These are phyloP conservation scores for Aphanomyces cochlioides DNA, from an alignment of 352 stramenopile genomes.

Conservation along the genomic window DNA sequence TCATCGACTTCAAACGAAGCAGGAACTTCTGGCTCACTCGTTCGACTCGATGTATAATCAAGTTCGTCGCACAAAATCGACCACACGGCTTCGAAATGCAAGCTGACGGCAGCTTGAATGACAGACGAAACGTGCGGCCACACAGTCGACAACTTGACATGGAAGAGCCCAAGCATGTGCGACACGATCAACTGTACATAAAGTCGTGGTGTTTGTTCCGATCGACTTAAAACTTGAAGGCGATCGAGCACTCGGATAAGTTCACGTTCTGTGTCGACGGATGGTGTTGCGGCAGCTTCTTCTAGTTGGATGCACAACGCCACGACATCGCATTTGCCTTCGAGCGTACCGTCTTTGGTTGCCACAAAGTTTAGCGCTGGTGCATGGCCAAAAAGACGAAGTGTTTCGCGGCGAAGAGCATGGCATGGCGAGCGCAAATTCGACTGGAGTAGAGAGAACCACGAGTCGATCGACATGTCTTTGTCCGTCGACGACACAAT, in stretches of 20 bases:
- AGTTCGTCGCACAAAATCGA: constrained; percentile 56
- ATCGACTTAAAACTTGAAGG: constrained; percentile 71
- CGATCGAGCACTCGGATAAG: constrained; percentile 73
- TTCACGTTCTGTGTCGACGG: constrained; percentile 78
- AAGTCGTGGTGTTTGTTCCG: constrained; percentile 59
- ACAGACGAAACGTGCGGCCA: constrained; percentile 76
- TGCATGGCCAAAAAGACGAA: constrained; percentile 60
- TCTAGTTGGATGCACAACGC: constrained; percentile 69
- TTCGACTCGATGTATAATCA: constrained; percentile 32
- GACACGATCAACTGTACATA: constrained; percentile 78
- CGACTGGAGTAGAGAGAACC: constrained; percentile 42
- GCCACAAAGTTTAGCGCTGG: constrained; percentile 49
- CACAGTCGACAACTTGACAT: constrained; percentile 86
- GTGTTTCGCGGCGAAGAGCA: constrained; percentile 56
- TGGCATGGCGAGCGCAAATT: constrained; percentile 70
- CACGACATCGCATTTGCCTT: constrained; percentile 60
- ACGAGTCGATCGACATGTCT: constrained; percentile 35
- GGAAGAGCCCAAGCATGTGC: constrained; percentile 75
- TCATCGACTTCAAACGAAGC: background rate
- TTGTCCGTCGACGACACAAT: background rate
- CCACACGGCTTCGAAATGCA: constrained; percentile 61
- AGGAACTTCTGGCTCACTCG: background rate
- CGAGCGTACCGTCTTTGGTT: constrained; percentile 39
- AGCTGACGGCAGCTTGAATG: constrained; percentile 52
- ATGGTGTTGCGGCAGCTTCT: constrained; percentile 45